Conservation (phyloP, 2,329 filamentous ascomycete species). For the Diaporthe helianthi region DNA sequence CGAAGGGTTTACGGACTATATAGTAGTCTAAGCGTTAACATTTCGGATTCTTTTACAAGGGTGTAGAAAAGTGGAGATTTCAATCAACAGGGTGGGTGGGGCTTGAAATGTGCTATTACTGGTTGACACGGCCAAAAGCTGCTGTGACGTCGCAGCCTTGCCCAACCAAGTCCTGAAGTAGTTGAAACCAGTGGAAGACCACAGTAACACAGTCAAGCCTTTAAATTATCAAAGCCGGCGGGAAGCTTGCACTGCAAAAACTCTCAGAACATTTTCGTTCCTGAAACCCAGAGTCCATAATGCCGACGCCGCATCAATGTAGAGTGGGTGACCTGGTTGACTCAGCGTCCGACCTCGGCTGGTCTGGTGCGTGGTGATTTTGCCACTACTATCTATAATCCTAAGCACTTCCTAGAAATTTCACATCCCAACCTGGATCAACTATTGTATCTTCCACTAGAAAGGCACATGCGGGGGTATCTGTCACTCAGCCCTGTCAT, state of each 20-base stretch:
- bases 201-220: background rate
- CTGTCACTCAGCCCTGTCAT: constrained; percentile 2
- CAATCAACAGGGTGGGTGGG: too few relatives aligned
- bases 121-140: background rate
- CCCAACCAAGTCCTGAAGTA: background rate
- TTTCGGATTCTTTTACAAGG: too few relatives aligned
- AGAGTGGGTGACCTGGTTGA: constrained; percentile 17
- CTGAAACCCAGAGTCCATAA: background rate
- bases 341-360: constrained; percentile 34
- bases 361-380: background rate
- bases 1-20: too few relatives aligned
- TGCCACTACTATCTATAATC: background rate
- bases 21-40: too few relatives aligned
- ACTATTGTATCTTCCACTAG: constrained; percentile 26
- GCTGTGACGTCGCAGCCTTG: background rate
- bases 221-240: background rate
- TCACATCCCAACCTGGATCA: background rate
- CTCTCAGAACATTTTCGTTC: background rate
- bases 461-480: constrained; percentile 24
- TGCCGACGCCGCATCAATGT: background rate
- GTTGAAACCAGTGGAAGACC: background rate
- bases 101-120: too few relatives aligned
- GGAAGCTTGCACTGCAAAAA: too few relatives aligned
- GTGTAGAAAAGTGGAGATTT: too few relatives aligned
- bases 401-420: constrained; percentile 11